Evolutionary conservation across 179 eudicot species (phyloP).

Genomic region (Silene coronaria): DNA sequence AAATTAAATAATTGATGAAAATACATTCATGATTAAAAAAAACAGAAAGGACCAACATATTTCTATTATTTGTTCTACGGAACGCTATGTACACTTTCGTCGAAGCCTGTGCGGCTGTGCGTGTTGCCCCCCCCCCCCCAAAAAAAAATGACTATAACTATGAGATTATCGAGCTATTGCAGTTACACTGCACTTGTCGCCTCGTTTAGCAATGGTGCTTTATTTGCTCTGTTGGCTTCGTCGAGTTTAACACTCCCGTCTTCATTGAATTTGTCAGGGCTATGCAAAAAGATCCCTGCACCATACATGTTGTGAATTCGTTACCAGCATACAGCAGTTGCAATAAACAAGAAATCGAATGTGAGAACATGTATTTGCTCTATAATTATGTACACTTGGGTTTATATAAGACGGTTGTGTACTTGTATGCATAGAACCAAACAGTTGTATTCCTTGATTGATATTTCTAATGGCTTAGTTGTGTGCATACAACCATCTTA

Average conservation of each 20-base stretch:
- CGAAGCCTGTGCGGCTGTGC: neutral
- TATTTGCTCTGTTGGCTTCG: slow-evolving; percentile 26
- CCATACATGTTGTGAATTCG: neutral
- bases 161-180: slow-evolving; percentile 1
- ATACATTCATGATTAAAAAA: neutral
- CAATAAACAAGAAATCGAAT: neutral
- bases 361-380: neutral
- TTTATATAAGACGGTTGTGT: neutral
- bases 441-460: neutral
- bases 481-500: neutral
- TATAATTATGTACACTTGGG: neutral
- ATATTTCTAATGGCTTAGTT: neutral
- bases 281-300: slow-evolving; percentile 65
- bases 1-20: slow-evolving; percentile 2
- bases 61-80: slow-evolving; percentile 13
- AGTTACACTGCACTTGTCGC: slow-evolving; percentile 19
- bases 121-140: neutral
- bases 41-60: neutral
- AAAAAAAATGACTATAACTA: slow-evolving; percentile 1
- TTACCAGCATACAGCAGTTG: neutral
- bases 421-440: neutral
- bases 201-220: slow-evolving; percentile 38
- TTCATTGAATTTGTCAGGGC: slow-evolving; percentile 59
- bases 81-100: slow-evolving; percentile 21
- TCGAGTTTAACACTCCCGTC: slow-evolving; percentile 39